These are phyloP conservation scores for Mycena metata DNA, from an alignment of 768 basidiomycete species.

Conservation along the genomic window DNA sequence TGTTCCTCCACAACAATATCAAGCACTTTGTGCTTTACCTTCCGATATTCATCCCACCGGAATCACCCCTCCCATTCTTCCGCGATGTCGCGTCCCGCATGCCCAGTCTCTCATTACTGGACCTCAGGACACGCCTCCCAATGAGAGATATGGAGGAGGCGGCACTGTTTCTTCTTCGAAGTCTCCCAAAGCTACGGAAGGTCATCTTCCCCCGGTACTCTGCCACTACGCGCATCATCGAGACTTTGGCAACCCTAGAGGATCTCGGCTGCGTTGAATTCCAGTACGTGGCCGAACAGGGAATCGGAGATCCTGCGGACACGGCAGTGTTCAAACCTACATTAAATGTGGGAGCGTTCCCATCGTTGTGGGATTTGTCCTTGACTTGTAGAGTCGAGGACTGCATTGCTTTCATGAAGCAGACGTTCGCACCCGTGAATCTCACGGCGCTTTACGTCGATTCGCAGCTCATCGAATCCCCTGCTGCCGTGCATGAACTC, in stretches of 20 bases:
- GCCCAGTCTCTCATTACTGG: slow-evolving; percentile 62
- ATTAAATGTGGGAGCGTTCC: slow-evolving; percentile 65
- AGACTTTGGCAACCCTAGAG: slow-evolving; percentile 58
- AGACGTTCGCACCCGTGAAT: slow-evolving; percentile 60
- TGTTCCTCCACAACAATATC: slow-evolving; percentile 72
- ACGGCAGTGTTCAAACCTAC: slow-evolving; percentile 59
- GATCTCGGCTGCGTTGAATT: slow-evolving; percentile 66
- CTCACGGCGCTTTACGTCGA: slow-evolving; percentile 68
- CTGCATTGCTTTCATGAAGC: slow-evolving; percentile 59
- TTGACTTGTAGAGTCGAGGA: slow-evolving; percentile 60
- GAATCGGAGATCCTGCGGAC: slow-evolving; percentile 60
- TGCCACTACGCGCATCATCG: slow-evolving; percentile 60
- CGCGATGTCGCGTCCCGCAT: slow-evolving; percentile 61
- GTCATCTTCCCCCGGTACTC: slow-evolving; percentile 67
- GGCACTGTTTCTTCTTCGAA: slow-evolving; percentile 54
- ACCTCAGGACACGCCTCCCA: slow-evolving; percentile 59
- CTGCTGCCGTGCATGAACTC: slow-evolving; percentile 56
- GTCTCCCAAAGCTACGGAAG: slow-evolving; percentile 59
- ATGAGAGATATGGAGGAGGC: slow-evolving; percentile 57
- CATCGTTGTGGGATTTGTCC: slow-evolving; percentile 65
- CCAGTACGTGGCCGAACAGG: slow-evolving; percentile 62
- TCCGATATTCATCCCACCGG: slow-evolving; percentile 25
- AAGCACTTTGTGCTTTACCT: slow-evolving; percentile 52
- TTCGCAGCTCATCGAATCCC: slow-evolving; percentile 59
- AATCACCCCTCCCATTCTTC: slow-evolving; percentile 41